Evolutionary conservation across 2,329 filamentous ascomycete species (phyloP), one percentile per base, ranked within the genome.

Genomic region (Lachnum nothofagi): DNA sequence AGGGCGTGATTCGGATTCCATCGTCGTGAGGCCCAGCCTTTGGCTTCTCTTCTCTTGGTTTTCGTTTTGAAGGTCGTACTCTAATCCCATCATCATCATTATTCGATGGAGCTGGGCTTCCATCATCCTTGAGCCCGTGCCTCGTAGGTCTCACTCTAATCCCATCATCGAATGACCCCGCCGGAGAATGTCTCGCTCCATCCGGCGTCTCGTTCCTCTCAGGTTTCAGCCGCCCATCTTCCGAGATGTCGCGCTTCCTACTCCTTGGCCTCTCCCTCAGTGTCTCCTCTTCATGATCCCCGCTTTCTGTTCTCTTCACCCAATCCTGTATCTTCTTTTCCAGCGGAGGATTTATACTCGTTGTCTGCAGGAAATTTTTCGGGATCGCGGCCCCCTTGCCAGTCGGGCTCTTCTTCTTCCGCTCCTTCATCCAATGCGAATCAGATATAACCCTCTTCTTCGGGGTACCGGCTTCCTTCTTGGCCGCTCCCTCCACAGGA

Each of bases 401-500:
- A 0, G 73, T 66, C 7, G 75, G 68, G 48, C 72, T 75, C 52
- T 74, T 77, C 51, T 74, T 76, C 53, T 74, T 77, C 51, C 74
- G 75, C 53, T 76, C 78, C 66, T 53, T 58, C 69, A 81, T 81
- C 87, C 91, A 97, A 69, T 95, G 88, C 46, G 87, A 86, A 70
- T 97, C 91, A 65, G 91, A 96, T 53, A 96, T 82, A 46, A 97
- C 88, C 55, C 91, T 82, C 75, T 95, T 96, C 70, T 88, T 90
- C 14, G 91, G 91, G 14, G 59, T 52, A 14, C 90, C 90, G 2
- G 53, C 56, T 27, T 12, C 25, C 22, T 48, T 41, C 29, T 48
- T 59, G 22, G 49, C 51, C 24, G 56, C 42, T 19, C 61, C 54
- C 39, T 60, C 57, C 14, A 61, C 52, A 27, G 59, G 61, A 42